phyloP scores from a whole-genome alignment of 148 eudicot species.

The Camellia japonica region DNA sequence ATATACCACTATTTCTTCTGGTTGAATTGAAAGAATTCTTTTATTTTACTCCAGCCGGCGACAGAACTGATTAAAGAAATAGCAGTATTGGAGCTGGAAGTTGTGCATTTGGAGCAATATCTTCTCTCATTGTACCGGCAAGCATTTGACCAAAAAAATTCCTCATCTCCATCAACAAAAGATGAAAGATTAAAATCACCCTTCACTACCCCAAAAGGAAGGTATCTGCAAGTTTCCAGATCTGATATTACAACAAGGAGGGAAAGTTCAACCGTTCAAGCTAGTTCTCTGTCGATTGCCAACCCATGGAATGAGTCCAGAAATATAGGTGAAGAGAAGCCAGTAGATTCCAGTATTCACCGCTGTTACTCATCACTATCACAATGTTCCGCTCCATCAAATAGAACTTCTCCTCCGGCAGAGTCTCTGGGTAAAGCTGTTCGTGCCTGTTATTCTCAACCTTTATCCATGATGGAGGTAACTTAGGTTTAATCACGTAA shows the following conservation, averaged over 20 bases:
- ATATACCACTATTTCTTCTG: not conserved
- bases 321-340: conserved; percentile 37
- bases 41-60: conserved; percentile 63
- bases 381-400: conserved; percentile 42
- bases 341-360: conserved; percentile 53
- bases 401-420: conserved; percentile 47
- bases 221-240: conserved; percentile 49
- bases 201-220: conserved; percentile 46
- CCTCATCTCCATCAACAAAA: conserved; percentile 60
- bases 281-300: conserved; percentile 28
- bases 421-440: conserved; percentile 26
- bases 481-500: not conserved
- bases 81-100: conserved; percentile 85
- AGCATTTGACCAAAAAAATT: conserved; percentile 82
- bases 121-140: conserved; percentile 84
- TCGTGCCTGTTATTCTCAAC: conserved; percentile 86
- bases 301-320: conserved; percentile 31
- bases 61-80: conserved; percentile 91
- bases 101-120: conserved; percentile 82
- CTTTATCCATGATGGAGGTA: conserved; percentile 59
- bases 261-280: conserved; percentile 28
- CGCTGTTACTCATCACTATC: conserved; percentile 83
- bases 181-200: conserved; percentile 46
- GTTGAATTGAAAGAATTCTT: conserved; percentile 1
- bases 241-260: conserved; percentile 33